These are phyloP conservation scores for Penicillium carneum DNA, from an alignment of 2,329 filamentous ascomycete species.

Conservation along the genomic window DNA sequence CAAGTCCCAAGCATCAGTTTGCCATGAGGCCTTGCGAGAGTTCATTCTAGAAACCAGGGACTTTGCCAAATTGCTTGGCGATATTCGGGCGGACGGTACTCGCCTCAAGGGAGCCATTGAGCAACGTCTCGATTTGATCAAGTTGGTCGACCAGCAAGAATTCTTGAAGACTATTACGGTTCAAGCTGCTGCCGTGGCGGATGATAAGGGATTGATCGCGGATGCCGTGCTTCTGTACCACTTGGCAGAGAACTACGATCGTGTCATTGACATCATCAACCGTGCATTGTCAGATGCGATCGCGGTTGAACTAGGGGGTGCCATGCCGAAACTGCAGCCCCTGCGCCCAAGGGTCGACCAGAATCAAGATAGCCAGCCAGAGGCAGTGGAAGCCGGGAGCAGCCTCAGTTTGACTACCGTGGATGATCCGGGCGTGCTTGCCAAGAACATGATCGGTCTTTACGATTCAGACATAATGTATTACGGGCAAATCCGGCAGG, in stretches of 20 bases:
- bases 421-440: slow-evolving; percentile 70
- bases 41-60: slow-evolving; percentile 95
- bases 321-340: slow-evolving; percentile 77
- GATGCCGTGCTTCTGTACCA: slow-evolving; percentile 95
- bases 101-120: slow-evolving; percentile 88
- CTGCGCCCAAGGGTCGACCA: slow-evolving; percentile 71
- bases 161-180: slow-evolving; percentile 91
- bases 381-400: slow-evolving; percentile 48
- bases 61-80: slow-evolving; percentile 90
- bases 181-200: slow-evolving; percentile 88
- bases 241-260: slow-evolving; percentile 92
- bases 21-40: slow-evolving; percentile 90
- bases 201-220: slow-evolving; percentile 90
- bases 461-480: slow-evolving; percentile 69
- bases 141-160: slow-evolving; percentile 77
- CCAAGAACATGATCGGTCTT: slow-evolving; percentile 67
- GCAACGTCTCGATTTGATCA: slow-evolving; percentile 80
- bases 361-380: slow-evolving; percentile 40
- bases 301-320: slow-evolving; percentile 82
- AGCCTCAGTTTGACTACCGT: slow-evolving; percentile 70
- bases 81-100: slow-evolving; percentile 84
- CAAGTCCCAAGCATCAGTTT: slow-evolving; percentile 78
- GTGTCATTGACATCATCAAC: slow-evolving; percentile 88
- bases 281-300: slow-evolving; percentile 89
- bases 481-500: slow-evolving; percentile 64